Base-by-base conservation (phyloP, 2,329 filamentous ascomycete genomes). In the Colletotrichum spinosum region DNA sequence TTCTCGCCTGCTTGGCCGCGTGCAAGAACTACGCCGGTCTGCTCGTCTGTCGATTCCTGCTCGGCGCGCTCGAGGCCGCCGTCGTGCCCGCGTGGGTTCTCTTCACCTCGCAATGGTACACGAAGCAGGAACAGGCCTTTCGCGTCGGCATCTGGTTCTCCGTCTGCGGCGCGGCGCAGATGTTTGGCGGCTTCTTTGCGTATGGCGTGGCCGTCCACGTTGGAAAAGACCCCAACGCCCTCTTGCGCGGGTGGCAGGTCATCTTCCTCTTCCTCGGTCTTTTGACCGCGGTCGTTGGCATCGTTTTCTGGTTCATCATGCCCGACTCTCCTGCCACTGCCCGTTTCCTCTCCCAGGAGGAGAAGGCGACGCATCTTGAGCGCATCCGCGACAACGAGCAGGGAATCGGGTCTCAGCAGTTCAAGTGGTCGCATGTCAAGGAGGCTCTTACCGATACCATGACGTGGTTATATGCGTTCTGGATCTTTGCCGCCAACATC, bases 101-200 rank as follows among this genome's bases (percentile, higher is more conserved):
- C 1, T 83, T 92, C 69, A 92, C 89, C 1, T 86, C 82, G 4
- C 88, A 91, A 76, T 92, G 90, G 90, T 93, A 92, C 70, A 92
- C 90, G 1, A 88, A 88, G 73, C 81, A 82, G 58, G 90, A 92
- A 73, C 90, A 92, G 77, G 88, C 86, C 2, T 78, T 81, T 0
- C 79, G 90, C 8, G 86, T 85, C 1, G 85, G 84, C 4, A 85
- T 91, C 60, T 92, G 90, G 90, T 92, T 91, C 76, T 84, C 80
- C 54, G 91, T 90, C 78, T 76, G 75, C 56, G 74, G 78, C 33
- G 74, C 74, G 64, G 78, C 74, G 2, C 77, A 79, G 69, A 79
- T 81, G 46, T 54, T 80, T 2, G 79, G 79, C 9, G 78, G 78
- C 8, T 74, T 74, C 41, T 70, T 81, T 6, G 77, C 79, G 5